Evolutionary conservation across 345 rosid genomes (phyloP).

Genomic region (Conringia planisiliqua): DNA sequence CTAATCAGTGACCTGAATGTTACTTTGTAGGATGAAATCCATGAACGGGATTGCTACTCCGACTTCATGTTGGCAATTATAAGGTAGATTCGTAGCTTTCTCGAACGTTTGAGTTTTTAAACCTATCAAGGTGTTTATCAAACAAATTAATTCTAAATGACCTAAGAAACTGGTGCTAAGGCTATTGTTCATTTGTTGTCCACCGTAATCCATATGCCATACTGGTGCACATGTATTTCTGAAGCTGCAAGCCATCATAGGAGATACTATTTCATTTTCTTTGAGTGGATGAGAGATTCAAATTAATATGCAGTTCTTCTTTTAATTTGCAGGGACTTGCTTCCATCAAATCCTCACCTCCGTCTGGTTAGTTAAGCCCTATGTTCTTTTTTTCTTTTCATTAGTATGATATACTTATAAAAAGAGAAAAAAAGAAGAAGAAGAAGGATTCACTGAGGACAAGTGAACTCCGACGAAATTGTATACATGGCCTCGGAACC

Average conservation of each 20-base stretch:
- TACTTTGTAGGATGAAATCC: slow-evolving; percentile 85
- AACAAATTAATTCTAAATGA: neutral
- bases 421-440: neutral
- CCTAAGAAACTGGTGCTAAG: neutral
- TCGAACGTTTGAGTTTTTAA: neutral
- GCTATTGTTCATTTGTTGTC: neutral
- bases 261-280: neutral
- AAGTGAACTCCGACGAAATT: neutral
- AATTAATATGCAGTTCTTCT: slow-evolving; percentile 5
- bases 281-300: neutral
- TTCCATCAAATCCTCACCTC: slow-evolving; percentile 70
- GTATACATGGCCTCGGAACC: neutral
- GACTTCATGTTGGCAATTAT: slow-evolving; percentile 89
- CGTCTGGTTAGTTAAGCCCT: slow-evolving; percentile 74
- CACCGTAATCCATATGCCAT: neutral
- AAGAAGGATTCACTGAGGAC: neutral
- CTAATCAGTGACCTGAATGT: slow-evolving; percentile 27
- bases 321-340: slow-evolving; percentile 72
- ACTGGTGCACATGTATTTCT: neutral
- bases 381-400: neutral
- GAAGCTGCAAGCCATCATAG: neutral
- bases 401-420: neutral
- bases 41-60: slow-evolving; percentile 94
- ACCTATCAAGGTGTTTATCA: neutral
- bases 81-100: slow-evolving; percentile 48